Evolutionary conservation across 805 yeast species (phyloP).

Genomic region (Candida rishiriensis): DNA sequence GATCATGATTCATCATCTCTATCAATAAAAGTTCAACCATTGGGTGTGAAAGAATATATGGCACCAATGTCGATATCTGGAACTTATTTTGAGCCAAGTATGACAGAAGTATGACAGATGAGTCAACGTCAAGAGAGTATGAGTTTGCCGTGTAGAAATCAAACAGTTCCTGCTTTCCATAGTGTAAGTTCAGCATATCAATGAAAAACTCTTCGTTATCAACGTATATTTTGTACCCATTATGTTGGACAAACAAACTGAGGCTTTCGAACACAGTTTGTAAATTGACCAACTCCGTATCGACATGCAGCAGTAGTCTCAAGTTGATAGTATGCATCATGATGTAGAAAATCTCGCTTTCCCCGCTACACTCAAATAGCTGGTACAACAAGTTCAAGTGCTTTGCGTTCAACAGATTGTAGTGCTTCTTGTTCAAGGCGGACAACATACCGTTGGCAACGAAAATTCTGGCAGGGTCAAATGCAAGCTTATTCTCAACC

Average conservation of each 20-base stretch:
- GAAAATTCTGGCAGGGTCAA: constrained; percentile 69
- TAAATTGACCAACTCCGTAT: constrained; percentile 25
- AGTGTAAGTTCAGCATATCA: constrained; percentile 29
- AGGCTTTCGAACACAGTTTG: constrained; percentile 32
- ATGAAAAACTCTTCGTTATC: constrained; percentile 36
- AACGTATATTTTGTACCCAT: constrained; percentile 30
- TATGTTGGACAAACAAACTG: constrained; percentile 33
- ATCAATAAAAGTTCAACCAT: constrained; percentile 14
- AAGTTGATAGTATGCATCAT: constrained; percentile 50
- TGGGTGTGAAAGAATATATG: constrained; percentile 14
- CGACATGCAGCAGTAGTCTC: constrained; percentile 38
- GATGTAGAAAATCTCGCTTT: constrained; percentile 43
- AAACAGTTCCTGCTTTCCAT: constrained; percentile 10
- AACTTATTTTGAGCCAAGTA: constrained; percentile 6
- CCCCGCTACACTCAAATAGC: constrained; percentile 31
- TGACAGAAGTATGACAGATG: constrained; percentile 14
- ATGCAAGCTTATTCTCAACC: constrained; percentile 43
- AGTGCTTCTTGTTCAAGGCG: constrained; percentile 37
- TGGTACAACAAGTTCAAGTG: constrained; percentile 30
- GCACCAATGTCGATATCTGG: constrained; percentile 7
- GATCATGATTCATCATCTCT: constrained; percentile 11
- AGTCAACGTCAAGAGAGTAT: constrained; percentile 11
- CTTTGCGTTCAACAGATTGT: constrained; percentile 13
- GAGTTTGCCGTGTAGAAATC: constrained; percentile 8
- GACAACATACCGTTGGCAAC: constrained; percentile 49